Evolutionary conservation across 108 stramenopile species (phyloP).

Genomic region (Thalassiosira profunda): DNA sequence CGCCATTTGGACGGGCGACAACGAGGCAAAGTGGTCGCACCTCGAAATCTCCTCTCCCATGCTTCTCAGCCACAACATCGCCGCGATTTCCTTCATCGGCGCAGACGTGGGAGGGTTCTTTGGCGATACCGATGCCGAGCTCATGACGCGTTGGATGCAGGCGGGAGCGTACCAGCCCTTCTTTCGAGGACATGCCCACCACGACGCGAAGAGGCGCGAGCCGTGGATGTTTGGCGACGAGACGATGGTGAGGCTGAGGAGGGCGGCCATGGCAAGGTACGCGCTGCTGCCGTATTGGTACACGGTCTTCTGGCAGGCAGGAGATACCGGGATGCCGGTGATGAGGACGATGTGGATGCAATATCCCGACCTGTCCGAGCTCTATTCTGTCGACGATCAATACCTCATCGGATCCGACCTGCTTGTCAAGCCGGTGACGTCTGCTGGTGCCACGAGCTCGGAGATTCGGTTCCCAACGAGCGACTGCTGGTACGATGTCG

Average conservation of each 20-base stretch:
- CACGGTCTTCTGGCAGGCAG: constrained; percentile 90
- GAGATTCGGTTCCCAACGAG: constrained; percentile 82
- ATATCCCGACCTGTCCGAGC: constrained; percentile 75
- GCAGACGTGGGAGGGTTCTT: constrained; percentile 99
- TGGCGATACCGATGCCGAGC: constrained; percentile 95
- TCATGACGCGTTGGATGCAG: constrained; percentile 99
- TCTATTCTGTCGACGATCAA: constrained; percentile 83
- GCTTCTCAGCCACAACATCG: constrained; percentile 95
- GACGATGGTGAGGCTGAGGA: constrained; percentile 77
- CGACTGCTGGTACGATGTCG: constrained; percentile 91
- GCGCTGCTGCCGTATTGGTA: constrained; percentile 98
- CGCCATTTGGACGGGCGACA: constrained; percentile 99
- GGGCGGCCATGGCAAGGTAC: constrained; percentile 94
- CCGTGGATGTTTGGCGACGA: constrained; percentile 99
- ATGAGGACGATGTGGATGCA: constrained; percentile 97
- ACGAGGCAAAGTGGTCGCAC: constrained; percentile 96
- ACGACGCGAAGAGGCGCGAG: constrained; percentile 97
- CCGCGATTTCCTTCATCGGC: constrained; percentile 96
- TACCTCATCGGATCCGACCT: constrained; percentile 97
- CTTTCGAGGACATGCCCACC: constrained; percentile 99
- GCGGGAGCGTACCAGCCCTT: constrained; percentile 98
- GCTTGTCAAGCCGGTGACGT: constrained; percentile 96
- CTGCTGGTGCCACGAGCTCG: constrained; percentile 76
- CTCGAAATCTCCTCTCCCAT: constrained; percentile 94
- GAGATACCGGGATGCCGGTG: constrained; percentile 94